These are phyloP conservation scores for Penicillium decumbens DNA, from an alignment of 2,329 filamentous ascomycete genomes.

Conservation along the genomic window DNA sequence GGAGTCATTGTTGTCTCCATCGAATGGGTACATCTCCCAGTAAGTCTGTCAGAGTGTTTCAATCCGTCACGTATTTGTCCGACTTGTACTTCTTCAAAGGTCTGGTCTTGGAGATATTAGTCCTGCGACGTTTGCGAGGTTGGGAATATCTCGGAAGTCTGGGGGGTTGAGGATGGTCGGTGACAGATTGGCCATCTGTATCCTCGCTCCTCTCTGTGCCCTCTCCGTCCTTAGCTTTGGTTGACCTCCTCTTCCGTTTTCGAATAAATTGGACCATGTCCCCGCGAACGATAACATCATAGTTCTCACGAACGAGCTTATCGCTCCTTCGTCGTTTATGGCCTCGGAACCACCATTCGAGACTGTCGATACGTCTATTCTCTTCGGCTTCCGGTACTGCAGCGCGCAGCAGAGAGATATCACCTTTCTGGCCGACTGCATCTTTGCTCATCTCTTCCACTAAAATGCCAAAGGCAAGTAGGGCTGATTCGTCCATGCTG, in stretches of 20 bases:
- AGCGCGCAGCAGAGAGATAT: constrained; percentile 49
- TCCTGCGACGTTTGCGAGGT: too few species aligned
- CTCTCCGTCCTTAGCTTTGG: background rate
- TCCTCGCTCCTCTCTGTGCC: background rate
- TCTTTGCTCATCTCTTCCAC: constrained; percentile 55
- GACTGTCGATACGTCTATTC: background rate
- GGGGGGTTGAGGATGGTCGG: background rate
- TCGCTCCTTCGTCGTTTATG: background rate
- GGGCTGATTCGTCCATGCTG: constrained; percentile 59
- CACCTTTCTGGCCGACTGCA: constrained; percentile 53
- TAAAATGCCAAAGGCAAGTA: constrained; percentile 58
- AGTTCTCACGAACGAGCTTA: background rate
- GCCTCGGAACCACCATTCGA: background rate
- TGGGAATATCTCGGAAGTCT: background rate
- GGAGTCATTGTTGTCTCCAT: background rate
- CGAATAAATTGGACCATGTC: background rate
- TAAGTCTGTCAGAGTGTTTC: too few species aligned
- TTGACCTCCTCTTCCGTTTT: background rate
- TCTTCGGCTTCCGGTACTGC: background rate
- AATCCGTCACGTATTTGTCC: too few species aligned
- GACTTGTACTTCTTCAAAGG: background rate
- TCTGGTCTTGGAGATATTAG: too few species aligned
- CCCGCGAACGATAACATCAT: background rate
- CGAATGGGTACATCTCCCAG: too few species aligned
- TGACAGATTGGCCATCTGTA: background rate